phyloP scores from a whole-genome alignment of 129 eudicot species.

The Ambrosia trifida region DNA sequence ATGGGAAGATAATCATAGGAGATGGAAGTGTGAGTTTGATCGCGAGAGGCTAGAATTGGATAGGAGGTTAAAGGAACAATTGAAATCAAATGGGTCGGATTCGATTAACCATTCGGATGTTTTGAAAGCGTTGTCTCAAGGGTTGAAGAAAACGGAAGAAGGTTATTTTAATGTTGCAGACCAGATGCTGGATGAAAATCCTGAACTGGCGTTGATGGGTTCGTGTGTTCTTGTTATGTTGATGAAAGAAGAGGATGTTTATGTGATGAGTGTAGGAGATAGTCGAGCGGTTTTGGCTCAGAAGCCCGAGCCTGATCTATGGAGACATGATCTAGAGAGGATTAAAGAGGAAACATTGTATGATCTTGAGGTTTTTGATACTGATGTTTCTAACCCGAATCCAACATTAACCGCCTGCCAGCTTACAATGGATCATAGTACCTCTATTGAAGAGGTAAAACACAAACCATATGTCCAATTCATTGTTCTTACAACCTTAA shows the following conservation, averaged over 20 bases:
- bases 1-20: constrained; percentile 90
- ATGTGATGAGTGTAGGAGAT: constrained; percentile 96
- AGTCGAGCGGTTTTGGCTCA: constrained; percentile 89
- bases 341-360: constrained; percentile 88
- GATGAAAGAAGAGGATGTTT: constrained; percentile 98
- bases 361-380: constrained; percentile 72
- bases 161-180: constrained; percentile 83
- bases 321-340: constrained; percentile 93
- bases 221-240: constrained; percentile 96
- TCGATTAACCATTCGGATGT: constrained; percentile 69
- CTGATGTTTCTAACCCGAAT: constrained; percentile 36
- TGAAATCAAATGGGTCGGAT: constrained; percentile 43
- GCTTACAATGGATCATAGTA: constrained; percentile 90
- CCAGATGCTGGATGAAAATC: constrained; percentile 80
- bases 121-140: constrained; percentile 75
- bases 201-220: constrained; percentile 98
- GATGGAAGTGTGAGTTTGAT: constrained; percentile 90
- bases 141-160: constrained; percentile 85
- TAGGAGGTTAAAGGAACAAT: constrained; percentile 72
- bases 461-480: too few species aligned
- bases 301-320: constrained; percentile 72
- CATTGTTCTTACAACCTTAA: constrained; percentile 2
- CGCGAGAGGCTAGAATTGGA: constrained; percentile 87
- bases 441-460: constrained; percentile 78
- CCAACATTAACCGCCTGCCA: constrained; percentile 71